Conservation (phyloP, 31 red algal genomes). For the Endocladia muricata region DNA sequence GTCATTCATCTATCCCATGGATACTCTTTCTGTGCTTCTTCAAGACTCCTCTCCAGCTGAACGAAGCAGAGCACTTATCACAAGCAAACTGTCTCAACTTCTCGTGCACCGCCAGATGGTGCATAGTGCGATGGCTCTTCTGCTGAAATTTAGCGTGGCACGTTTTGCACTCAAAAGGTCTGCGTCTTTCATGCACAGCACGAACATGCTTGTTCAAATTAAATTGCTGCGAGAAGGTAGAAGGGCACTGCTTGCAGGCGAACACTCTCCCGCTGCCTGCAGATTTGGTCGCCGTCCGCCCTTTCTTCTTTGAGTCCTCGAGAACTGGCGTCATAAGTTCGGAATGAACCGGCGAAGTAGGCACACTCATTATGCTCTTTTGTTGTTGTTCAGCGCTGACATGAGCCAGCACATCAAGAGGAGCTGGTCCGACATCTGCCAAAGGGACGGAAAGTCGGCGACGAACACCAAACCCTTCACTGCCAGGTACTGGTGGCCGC, state of each 20-base stretch:
- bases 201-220: constrained; percentile 81
- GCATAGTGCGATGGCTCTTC: constrained; percentile 60
- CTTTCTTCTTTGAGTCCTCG: not conserved
- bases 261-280: constrained; percentile 3
- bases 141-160: constrained; percentile 67
- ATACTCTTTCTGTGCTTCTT: constrained; percentile 69
- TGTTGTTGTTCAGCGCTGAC: constrained; percentile 33
- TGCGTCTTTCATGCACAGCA: constrained; percentile 62
- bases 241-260: constrained; percentile 46
- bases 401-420: constrained; percentile 50
- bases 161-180: constrained; percentile 68
- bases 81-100: constrained; percentile 68
- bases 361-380: not conserved
- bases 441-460: too few species aligned
- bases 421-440: too few species aligned
- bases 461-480: too few species aligned
- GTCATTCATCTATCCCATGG: constrained; percentile 57
- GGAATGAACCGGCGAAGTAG: constrained; percentile 1
- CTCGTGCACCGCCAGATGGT: constrained; percentile 64
- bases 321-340: not conserved
- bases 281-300: not conserved
- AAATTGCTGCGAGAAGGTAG: constrained; percentile 70
- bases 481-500: not conserved
- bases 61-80: constrained; percentile 52
- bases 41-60: constrained; percentile 71